These are phyloP conservation scores for Pyrrhoderma noxium DNA, from an alignment of 1,284 basidiomycete species.

Conservation along the genomic window DNA sequence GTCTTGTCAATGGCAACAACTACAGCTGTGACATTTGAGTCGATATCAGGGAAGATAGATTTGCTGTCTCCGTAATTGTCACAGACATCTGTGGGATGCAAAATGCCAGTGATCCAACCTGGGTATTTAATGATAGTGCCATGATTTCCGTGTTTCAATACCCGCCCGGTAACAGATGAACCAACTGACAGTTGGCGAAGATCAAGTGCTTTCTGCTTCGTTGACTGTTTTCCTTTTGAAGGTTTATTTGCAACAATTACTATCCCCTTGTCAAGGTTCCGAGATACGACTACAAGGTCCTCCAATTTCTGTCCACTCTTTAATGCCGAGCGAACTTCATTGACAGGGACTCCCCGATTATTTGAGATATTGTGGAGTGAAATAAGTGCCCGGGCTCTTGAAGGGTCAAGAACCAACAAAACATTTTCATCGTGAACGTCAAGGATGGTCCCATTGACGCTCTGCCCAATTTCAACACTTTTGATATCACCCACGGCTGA, in stretches of 20 bases:
- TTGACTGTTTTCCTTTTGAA: conserved; percentile 38
- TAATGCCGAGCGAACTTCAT: conserved; percentile 64
- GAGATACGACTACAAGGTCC: conserved; percentile 83
- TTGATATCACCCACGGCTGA: conserved; percentile 53
- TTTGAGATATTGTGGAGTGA: conserved; percentile 88
- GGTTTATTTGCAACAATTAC: conserved; percentile 79
- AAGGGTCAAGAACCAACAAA: conserved; percentile 66
- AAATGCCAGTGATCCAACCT: conserved; percentile 58
- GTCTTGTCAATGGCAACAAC: conserved; percentile 63
- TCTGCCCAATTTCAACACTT: conserved; percentile 69
- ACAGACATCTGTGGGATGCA: conserved; percentile 74
- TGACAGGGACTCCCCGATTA: conserved; percentile 56
- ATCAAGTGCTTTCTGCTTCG: conserved; percentile 47
- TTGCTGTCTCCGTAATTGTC: conserved; percentile 68
- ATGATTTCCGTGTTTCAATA: conserved; percentile 58
- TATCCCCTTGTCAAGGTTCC: conserved; percentile 81
- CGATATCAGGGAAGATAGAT: conserved; percentile 44
- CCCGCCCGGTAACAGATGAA: conserved; percentile 71
- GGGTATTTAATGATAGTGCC: conserved; percentile 75
- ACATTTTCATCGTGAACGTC: conserved; percentile 84
- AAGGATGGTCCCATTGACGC: conserved; percentile 60
- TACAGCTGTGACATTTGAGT: conserved; percentile 61
- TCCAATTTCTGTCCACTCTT: conserved; percentile 69
- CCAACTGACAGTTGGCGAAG: conserved; percentile 65
- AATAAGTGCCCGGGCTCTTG: conserved; percentile 71